Evolutionary conservation across 768 basidiomycete genomes (phyloP).

Genomic region (Leucocoprinus birnbaumii): DNA sequence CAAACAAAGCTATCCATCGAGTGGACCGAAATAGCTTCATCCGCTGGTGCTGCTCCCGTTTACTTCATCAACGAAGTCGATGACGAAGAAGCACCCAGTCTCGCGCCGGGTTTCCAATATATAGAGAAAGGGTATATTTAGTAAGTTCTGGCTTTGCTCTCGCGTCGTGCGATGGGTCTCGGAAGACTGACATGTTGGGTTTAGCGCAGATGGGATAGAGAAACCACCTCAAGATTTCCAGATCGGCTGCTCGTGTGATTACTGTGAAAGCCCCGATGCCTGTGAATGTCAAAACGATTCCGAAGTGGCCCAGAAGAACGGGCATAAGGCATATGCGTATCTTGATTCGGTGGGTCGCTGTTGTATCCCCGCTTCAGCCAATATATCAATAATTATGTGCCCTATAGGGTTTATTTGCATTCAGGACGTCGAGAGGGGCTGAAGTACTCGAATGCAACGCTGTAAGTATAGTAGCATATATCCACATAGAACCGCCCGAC

Average conservation of each 20-base stretch:
- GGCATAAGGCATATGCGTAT: slow-evolving; percentile 39
- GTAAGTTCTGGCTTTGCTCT: slow-evolving; percentile 26
- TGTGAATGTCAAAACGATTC: slow-evolving; percentile 52
- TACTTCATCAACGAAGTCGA: slow-evolving; percentile 38
- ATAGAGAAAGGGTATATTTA: slow-evolving; percentile 50
- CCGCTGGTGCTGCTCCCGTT: slow-evolving; percentile 28
- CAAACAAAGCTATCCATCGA: not conserved
- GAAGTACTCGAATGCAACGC: slow-evolving; percentile 69
- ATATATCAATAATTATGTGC: not conserved
- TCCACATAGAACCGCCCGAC: not conserved
- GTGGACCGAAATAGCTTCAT: slow-evolving; percentile 28
- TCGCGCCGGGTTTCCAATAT: slow-evolving; percentile 45
- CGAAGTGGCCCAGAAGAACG: slow-evolving; percentile 28
- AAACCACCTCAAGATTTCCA: slow-evolving; percentile 27
- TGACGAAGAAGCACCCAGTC: slow-evolving; percentile 39
- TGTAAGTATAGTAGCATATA: slow-evolving; percentile 26
- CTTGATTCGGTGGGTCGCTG: slow-evolving; percentile 31
- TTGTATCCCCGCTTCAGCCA: not conserved
- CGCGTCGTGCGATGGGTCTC: not conserved
- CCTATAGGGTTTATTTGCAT: slow-evolving; percentile 47
- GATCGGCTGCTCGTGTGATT: slow-evolving; percentile 40
- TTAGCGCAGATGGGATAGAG: slow-evolving; percentile 14
- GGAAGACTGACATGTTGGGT: not conserved
- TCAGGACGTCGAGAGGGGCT: slow-evolving; percentile 35
- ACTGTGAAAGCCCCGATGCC: slow-evolving; percentile 27